Evolutionary conservation across 140 eudicot genomes (phyloP), one percentile per base, ranked within the genome.

Genomic region (Cichorium intybus): DNA sequence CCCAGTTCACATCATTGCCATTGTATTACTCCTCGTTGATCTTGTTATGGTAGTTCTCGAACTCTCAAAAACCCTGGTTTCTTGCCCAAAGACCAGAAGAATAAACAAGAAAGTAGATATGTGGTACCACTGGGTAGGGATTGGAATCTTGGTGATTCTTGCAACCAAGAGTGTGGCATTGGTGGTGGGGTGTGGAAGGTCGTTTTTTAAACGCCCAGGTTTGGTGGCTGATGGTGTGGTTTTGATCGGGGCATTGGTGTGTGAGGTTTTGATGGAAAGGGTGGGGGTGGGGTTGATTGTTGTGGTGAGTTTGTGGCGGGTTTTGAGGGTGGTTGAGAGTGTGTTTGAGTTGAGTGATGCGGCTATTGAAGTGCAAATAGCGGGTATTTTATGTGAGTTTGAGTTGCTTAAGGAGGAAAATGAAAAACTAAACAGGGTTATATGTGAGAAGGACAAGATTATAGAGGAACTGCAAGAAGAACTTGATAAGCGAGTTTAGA

Each of bases 301-400:
- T 39, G 79, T 85, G 76, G 94, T 82, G 80, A 85, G 94, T 48
- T 79, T 85, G 78, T 85, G 94, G 94, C 76, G 94, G 54, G 80
- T 82, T 24, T 73, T 85, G 60, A 77, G 94, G 59, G 86, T 82
- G 24, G 88, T 85, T 53, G 94, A 85, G 71, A 79, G 86, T 26
- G 84, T 75, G 34, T 85, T 68, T 68, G 89, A 85, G 76, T 41
- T 85, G 12, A 77, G 86, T 45, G 94, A 85, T 49, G 94, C 75
- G 41, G 85, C 86, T 24, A 85, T 85, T 64, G 80, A 85, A 77
- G 76, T 62, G 60, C 79, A 82, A 37, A 77, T 85, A 66, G 66
- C 78, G 26, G 64, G 78, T 18, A 56, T 79, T 49, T 37, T 76
- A 9, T 55, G 68, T 26, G 73, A 79, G 22, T 77, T 85, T 43